Evolutionary conservation across 2,329 filamentous ascomycete genomes (phyloP).

Genomic region (Corniculantispora saksenae): DNA sequence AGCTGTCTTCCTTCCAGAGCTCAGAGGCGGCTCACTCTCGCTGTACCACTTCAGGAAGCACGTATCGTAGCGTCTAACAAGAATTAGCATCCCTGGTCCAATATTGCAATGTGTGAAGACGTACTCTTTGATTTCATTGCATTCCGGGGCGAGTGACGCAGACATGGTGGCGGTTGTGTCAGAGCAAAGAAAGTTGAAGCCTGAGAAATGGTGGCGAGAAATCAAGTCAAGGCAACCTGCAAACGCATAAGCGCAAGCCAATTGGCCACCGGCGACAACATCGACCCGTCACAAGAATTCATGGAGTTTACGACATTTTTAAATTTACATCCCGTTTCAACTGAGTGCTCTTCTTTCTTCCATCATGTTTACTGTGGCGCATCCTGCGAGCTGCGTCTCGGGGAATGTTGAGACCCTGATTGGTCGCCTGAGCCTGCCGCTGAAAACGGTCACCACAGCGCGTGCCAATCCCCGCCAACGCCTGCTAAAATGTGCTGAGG

Average conservation of each 20-base stretch:
- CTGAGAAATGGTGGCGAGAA: conserved; percentile 13
- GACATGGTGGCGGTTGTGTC: conserved; percentile 63
- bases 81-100: not conserved
- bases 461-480: not conserved
- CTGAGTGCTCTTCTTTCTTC: not conserved
- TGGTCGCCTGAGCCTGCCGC: conserved; percentile 3
- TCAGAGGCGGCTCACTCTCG: conserved; percentile 68
- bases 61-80: conserved; percentile 80
- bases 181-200: conserved; percentile 4
- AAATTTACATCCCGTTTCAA: not conserved
- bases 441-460: conserved; percentile 5
- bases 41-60: conserved; percentile 99
- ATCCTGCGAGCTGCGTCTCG: not conserved
- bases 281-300: not conserved
- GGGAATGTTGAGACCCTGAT: conserved; percentile 7
- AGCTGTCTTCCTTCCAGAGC: conserved; percentile 21
- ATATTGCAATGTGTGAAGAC: conserved; percentile 29
- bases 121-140: conserved; percentile 94
- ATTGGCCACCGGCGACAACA: not conserved
- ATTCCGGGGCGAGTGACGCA: conserved; percentile 89
- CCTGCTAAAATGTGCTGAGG: not conserved
- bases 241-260: not conserved
- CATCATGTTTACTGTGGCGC: not conserved
- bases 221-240: conserved; percentile 21
- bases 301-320: not conserved